Evolutionary conservation across 768 basidiomycete species (phyloP).

Genomic region (Pleurotus salmoneostramineus): DNA sequence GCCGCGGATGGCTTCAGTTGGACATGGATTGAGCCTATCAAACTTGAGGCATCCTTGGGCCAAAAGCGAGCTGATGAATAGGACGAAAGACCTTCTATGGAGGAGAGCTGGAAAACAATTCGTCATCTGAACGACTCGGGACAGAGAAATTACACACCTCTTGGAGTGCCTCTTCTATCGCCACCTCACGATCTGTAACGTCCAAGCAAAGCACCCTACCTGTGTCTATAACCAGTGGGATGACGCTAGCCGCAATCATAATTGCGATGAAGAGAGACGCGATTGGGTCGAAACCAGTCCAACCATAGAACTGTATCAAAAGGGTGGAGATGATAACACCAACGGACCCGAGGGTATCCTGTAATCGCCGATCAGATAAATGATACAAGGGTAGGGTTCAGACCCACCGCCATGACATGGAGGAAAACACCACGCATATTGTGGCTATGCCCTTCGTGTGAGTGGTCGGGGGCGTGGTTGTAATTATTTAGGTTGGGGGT

Average conservation of each 20-base stretch:
- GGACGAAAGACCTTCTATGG: conserved; percentile 76
- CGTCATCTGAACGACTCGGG: not conserved
- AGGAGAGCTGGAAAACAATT: conserved; percentile 47
- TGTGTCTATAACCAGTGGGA: conserved; percentile 92
- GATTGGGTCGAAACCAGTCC: conserved; percentile 99
- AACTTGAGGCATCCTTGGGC: conserved; percentile 85
- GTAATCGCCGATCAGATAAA: conserved; percentile 8
- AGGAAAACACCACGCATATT: conserved; percentile 99
- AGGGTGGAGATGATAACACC: conserved; percentile 97
- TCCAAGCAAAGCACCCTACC: conserved; percentile 87
- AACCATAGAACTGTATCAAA: conserved; percentile 92
- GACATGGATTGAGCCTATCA: conserved; percentile 91
- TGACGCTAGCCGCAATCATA: conserved; percentile 91
- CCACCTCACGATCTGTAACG: conserved; percentile 56
- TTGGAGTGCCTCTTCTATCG: conserved; percentile 53
- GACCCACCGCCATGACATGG: conserved; percentile 89
- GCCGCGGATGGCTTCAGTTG: conserved; percentile 69
- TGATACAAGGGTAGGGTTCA: not conserved
- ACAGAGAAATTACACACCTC: conserved; percentile 45
- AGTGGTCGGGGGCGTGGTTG: conserved; percentile 35
- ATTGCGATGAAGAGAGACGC: conserved; percentile 95
- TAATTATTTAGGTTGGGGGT: conserved; percentile 47
- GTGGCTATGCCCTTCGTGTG: conserved; percentile 86
- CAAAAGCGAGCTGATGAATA: conserved; percentile 87
- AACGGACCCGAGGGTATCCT: conserved; percentile 96